Evolutionary conservation across 140 eudicot species (phyloP), one percentile per base, ranked within the genome.

Genomic region (Erigeron philadelphicus): DNA sequence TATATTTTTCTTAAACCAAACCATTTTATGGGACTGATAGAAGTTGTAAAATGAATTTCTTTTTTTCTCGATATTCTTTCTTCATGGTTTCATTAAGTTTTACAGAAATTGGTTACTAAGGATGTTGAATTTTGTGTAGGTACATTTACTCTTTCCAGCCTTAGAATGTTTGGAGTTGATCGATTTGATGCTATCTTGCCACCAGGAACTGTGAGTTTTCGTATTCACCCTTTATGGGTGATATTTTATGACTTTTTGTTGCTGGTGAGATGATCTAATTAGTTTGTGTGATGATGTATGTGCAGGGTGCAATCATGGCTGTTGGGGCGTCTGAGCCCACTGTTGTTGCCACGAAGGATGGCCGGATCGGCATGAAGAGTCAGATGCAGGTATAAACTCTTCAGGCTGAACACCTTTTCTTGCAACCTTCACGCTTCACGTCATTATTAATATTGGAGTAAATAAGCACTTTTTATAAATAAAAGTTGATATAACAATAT

Each of bases 111-210:
- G 31, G 46, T 64, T 61, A 50, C 52, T 44, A 52, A 13, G 31
- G 46, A 15, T 65, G 21, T 65, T 60, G 63, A 35, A 71, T 56
- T 50, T 71, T 41, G 68, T 81, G 68, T 80, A 93, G 99, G 99
- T 65, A 93, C 99, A 73, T 93, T 93, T 78, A 89, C 96, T 49
- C 86, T 93, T 40, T 89, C 99, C 61, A 89, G 89, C 87, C 95
- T 93, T 4, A 97, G 99, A 81, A 89, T 93, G 99, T 89, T 89
- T 80, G 97, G 95, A 35, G 99, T 89, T 56, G 99, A 93, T 64
- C 96, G 97, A 11, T 93, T 93, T 80, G 99, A 93, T 83, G 96
- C 99, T 88, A 89, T 93, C 80, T 88, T 93, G 73, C 99, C 99
- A 48, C 97, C 96, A 55, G 99, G 96, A 79, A 93, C 97, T 81